phyloP scores from a whole-genome alignment of 768 basidiomycete species.

The Dentipellis fragilis region DNA sequence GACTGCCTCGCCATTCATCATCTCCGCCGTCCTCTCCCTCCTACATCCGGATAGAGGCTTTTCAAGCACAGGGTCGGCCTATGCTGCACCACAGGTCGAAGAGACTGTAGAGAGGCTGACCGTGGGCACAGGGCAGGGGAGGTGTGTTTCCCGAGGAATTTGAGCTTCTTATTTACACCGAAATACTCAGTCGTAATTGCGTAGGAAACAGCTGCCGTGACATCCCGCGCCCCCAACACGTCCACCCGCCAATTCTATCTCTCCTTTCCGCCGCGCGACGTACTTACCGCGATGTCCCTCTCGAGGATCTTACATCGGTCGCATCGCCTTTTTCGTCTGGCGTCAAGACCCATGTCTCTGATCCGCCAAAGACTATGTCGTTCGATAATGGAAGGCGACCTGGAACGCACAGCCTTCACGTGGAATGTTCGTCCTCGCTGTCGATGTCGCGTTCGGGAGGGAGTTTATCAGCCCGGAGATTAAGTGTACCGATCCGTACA shows the following conservation, averaged over 20 bases:
- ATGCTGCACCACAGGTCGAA: slow-evolving; percentile 3
- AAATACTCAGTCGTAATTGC: too few relatives aligned
- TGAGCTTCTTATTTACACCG: too few relatives aligned
- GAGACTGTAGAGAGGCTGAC: too few relatives aligned
- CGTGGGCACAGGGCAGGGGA: too few relatives aligned
- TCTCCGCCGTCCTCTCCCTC: background rate
- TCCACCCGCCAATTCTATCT: background rate
- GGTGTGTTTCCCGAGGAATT: too few relatives aligned
- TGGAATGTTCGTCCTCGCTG: background rate
- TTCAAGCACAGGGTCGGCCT: slow-evolving; percentile 4
- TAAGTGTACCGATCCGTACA: background rate
- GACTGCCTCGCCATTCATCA: slow-evolving; percentile 58
- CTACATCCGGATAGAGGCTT: slow-evolving; percentile 13
- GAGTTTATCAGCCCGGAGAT: background rate
- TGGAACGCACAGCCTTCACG: background rate
- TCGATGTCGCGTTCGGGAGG: background rate
- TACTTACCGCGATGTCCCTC: background rate
- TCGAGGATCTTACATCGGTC: background rate
- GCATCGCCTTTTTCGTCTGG: background rate
- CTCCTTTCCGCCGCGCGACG: background rate
- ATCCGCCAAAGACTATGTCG: background rate
- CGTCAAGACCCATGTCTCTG: background rate
- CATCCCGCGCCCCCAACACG: background rate
- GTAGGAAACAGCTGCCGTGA: too few relatives aligned
- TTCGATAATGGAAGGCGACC: background rate